phyloP scores from a whole-genome alignment of 1,284 basidiomycete genomes.

The Cronartium ribicola region DNA sequence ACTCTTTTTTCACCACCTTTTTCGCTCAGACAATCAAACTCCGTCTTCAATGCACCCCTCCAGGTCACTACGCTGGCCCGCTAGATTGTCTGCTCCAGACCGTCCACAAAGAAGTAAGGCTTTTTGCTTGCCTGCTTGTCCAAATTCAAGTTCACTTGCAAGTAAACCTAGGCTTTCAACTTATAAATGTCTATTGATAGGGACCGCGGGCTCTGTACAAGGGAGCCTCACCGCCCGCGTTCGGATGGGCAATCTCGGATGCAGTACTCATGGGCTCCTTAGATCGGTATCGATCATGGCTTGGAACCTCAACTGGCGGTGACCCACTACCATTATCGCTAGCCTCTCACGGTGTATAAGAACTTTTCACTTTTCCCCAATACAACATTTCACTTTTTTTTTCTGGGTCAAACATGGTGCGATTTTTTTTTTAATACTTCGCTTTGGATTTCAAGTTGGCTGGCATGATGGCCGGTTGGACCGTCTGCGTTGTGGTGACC shows the following conservation, averaged over 20 bases:
- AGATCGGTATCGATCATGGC: slow-evolving; percentile 47
- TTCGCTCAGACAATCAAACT: slow-evolving; percentile 63
- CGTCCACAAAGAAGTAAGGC: slow-evolving; percentile 59
- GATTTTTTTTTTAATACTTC: background rate
- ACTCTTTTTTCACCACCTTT: no score
- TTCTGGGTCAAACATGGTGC: background rate
- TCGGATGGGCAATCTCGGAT: slow-evolving; percentile 73
- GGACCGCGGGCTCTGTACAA: slow-evolving; percentile 20
- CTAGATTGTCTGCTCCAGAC: slow-evolving; percentile 64
- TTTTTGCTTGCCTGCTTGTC: slow-evolving; percentile 55
- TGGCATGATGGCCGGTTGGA: slow-evolving; percentile 69
- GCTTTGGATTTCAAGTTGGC: slow-evolving; percentile 54
- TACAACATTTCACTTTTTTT: background rate
- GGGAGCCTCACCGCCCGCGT: slow-evolving; percentile 67
- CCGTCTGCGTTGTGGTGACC: slow-evolving; percentile 66
- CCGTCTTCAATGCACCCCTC: slow-evolving; percentile 67
- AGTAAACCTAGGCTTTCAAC: background rate
- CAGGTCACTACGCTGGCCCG: slow-evolving; percentile 65
- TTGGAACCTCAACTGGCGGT: slow-evolving; percentile 9
- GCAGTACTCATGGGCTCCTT: slow-evolving; percentile 69
- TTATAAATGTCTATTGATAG: background rate
- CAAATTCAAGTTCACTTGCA: slow-evolving; percentile 11
- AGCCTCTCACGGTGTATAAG: slow-evolving; percentile 57
- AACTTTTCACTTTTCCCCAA: background rate
- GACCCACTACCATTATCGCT: slow-evolving; percentile 49